Evolutionary conservation across 2,329 filamentous ascomycete genomes (phyloP).

Genomic region (Fusarium ambrosium): DNA sequence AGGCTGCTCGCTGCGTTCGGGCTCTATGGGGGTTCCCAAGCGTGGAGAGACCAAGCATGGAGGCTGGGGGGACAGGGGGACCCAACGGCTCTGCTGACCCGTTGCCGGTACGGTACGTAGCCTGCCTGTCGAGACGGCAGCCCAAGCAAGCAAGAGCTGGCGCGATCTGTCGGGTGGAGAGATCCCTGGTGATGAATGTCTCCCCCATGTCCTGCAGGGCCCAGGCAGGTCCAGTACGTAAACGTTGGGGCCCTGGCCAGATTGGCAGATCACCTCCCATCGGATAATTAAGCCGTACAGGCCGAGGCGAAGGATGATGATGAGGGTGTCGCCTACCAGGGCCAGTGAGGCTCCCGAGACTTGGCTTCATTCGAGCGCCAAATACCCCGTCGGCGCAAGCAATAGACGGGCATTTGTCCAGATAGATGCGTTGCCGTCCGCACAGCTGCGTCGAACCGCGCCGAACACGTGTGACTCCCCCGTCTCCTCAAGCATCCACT

Average conservation of each 20-base stretch:
- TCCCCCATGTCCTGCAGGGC: constrained; percentile 42
- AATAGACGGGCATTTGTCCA: not conserved
- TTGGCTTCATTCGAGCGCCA: not conserved
- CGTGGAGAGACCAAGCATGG: constrained; percentile 9
- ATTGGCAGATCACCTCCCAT: constrained; percentile 24
- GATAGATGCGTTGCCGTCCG: not conserved
- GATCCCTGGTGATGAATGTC: constrained; percentile 38
- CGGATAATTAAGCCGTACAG: constrained; percentile 13
- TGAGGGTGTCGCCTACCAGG: not conserved
- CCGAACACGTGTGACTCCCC: constrained; percentile 16
- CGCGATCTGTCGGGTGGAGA: constrained; percentile 47
- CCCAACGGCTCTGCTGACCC: constrained; percentile 1
- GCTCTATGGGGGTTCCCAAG: not conserved
- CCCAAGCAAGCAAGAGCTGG: constrained; percentile 36
- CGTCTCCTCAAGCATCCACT: constrained; percentile 15
- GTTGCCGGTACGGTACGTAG: constrained; percentile 9
- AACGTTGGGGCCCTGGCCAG: constrained; percentile 21
- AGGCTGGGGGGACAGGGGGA: constrained; percentile 29
- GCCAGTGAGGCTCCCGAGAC: not conserved
- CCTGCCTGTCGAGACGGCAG: constrained; percentile 27
- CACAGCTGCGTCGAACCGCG: constrained; percentile 2
- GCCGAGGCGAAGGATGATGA: constrained; percentile 1
- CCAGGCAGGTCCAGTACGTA: constrained; percentile 23
- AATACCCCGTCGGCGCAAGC: not conserved
- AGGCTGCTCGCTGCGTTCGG: not conserved